These are phyloP conservation scores for Colletotrichum phormii DNA, from an alignment of 2,329 filamentous ascomycete species.

Conservation along the genomic window DNA sequence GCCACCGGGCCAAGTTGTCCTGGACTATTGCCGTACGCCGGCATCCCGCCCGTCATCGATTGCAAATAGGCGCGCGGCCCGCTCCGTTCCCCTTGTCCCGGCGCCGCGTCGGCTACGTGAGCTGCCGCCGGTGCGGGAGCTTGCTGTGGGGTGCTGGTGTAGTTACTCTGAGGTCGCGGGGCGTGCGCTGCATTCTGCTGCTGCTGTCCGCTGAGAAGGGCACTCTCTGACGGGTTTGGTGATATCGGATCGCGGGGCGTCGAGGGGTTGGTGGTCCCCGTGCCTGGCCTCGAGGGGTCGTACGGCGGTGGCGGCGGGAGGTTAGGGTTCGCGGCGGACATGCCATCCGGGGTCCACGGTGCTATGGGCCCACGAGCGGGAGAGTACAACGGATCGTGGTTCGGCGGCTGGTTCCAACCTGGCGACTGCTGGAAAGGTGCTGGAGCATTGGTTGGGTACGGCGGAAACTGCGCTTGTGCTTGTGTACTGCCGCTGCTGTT, in stretches of 20 bases:
- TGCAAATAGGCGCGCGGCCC: constrained; percentile 19
- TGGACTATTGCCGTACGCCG: constrained; percentile 19
- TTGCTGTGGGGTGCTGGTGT: not conserved
- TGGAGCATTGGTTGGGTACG: constrained; percentile 20
- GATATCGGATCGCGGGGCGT: constrained; percentile 20
- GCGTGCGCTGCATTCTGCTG: constrained; percentile 4
- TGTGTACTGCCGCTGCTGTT: not conserved
- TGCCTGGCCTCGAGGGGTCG: constrained; percentile 17
- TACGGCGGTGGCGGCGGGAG: constrained; percentile 38
- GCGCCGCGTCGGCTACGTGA: not conserved
- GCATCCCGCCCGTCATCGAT: constrained; percentile 35
- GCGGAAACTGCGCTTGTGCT: not conserved
- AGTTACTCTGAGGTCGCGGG: not conserved
- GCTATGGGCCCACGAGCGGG: constrained; percentile 10
- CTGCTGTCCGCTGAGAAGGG: constrained; percentile 24
- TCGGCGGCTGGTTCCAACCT: constrained; percentile 2
- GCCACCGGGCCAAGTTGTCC: constrained; percentile 32
- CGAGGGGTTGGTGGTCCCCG: constrained; percentile 8
- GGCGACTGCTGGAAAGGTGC: not conserved
- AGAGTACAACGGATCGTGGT: constrained; percentile 22
- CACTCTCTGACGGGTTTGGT: constrained; percentile 17
- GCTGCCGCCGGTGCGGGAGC: constrained; percentile 19
- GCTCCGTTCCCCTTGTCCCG: not conserved
- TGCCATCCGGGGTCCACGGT: constrained; percentile 36
- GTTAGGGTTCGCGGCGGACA: constrained; percentile 36